Percentiles rank a stretch among this genome's conserved stretches.
These are phyloP conservation scores for Diplocarpon rosae DNA, from an alignment of 2,329 filamentous ascomycete genomes.

Conservation along the genomic window DNA sequence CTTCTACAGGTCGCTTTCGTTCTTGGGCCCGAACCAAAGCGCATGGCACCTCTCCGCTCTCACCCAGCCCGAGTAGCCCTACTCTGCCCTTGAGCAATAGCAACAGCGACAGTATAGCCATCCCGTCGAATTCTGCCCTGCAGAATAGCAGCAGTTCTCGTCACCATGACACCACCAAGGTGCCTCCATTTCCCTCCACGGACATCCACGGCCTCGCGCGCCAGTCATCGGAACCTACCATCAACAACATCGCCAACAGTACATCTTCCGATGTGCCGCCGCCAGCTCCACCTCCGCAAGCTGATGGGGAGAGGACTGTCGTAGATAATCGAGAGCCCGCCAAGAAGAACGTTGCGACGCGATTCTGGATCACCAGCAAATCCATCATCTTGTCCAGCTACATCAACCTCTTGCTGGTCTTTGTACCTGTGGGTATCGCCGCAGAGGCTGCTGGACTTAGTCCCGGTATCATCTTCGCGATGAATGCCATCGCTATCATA, in stretches of 20 bases:
- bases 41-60: conserved; percentile 38
- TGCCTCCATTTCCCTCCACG: conserved; percentile 18
- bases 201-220: conserved; percentile 21
- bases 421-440: conserved; percentile 67
- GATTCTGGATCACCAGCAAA: conserved; percentile 33
- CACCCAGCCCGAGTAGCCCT: conserved; percentile 27
- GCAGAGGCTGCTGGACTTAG: conserved; percentile 42
- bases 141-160: neutral
- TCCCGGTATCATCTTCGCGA: conserved; percentile 55
- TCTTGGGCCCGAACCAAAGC: conserved; percentile 43
- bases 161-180: conserved; percentile 17
- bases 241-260: conserved; percentile 27
- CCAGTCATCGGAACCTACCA: conserved; percentile 22
- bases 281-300: conserved; percentile 37
- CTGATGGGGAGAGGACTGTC: conserved; percentile 47
- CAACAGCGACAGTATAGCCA: too few relatives aligned
- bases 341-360: conserved; percentile 22
- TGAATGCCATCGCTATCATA: conserved; percentile 67
- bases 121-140: too few relatives aligned
- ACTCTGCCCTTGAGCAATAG: conserved; percentile 31
- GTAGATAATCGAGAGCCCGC: conserved; percentile 30
- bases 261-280: conserved; percentile 28
- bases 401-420: conserved; percentile 66
- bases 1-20: conserved; percentile 45
- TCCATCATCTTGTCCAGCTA: conserved; percentile 60